A percentile compares a stretch with the other conserved stretches of the same genome.
Evolutionary conservation across 345 rosid species (phyloP).

Genomic region (Hirschfeldia incana): DNA sequence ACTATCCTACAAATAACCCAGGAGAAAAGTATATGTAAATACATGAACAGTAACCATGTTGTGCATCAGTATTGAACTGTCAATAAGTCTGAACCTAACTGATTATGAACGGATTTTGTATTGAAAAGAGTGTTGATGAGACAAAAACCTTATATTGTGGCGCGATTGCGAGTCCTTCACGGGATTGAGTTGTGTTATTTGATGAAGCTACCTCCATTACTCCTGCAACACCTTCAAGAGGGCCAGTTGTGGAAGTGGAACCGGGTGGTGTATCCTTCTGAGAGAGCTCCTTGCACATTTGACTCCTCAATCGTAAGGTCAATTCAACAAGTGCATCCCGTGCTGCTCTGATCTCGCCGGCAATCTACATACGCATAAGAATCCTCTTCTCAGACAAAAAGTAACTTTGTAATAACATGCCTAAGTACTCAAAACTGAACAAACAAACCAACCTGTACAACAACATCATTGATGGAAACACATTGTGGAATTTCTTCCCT

Average conservation of each 20-base stretch:
- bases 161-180: slow-evolving; percentile 51
- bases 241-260: slow-evolving; percentile 48
- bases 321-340: slow-evolving; percentile 93
- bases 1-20: slow-evolving; percentile 48
- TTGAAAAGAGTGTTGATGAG: slow-evolving; percentile 16
- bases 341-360: slow-evolving; percentile 89
- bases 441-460: slow-evolving; percentile 76
- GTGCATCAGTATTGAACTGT: background rate
- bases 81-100: slow-evolving; percentile 7
- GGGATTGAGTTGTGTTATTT: slow-evolving; percentile 42
- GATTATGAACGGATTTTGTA: background rate
- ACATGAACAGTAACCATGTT: background rate
- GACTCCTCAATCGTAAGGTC: slow-evolving; percentile 72
- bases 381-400: slow-evolving; percentile 14
- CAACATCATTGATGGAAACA: slow-evolving; percentile 63
- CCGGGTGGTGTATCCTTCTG: slow-evolving; percentile 61
- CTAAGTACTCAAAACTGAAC: background rate
- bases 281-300: slow-evolving; percentile 62
- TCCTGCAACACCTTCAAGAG: slow-evolving; percentile 52
- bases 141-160: slow-evolving; percentile 58
- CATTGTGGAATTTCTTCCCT: slow-evolving; percentile 64
- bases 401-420: background rate
- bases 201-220: slow-evolving; percentile 57
- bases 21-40: background rate
- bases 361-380: slow-evolving; percentile 57